Evolutionary conservation across 2,329 filamentous ascomycete species (phyloP), one percentile per base, ranked within the genome.

Genomic region (Thelonectria rubi): DNA sequence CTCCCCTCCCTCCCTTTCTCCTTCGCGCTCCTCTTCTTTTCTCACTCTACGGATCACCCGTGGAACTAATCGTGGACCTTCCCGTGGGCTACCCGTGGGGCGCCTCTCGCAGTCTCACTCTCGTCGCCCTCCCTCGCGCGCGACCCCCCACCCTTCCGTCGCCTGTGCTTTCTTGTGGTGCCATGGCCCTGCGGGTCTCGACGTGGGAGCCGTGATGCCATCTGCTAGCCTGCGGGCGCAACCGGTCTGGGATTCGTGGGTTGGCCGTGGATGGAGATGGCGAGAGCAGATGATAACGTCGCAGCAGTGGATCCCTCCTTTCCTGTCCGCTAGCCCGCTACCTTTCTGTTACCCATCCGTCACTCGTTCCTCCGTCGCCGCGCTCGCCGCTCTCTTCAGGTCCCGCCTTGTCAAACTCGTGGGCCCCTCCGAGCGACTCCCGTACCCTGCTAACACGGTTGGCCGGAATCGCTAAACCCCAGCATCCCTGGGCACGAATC

Each of bases 191-290:
- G 69, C 67, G 69, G 69, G 67, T 67, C 69, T 65, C 56, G 66
- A 69, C 67, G 69, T 71, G 69, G 69, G 69, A 71, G 69, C 67
- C 68, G 69, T 70, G 69, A 72, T 72, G 68, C 69, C 68, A 72
- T 72, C 69, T 65, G 66, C 68, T 65, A 62, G 58, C 49, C 63
- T 69, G 69, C 69, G 69, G 69, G 69, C 69, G 69, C 69, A 72
- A 65, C 59, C 60, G 67, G 67, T 70, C 66, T 70, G 55, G 64
- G 67, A 71, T 69, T 71, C 69, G 69, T 71, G 66, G 68, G 64
- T 69, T 67, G 66, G 49, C 62, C 56, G 46, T 61, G 53, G 49
- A 60, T 56, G 55, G 57, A 43, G 63, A 70, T 69, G 68, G 64
- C 63, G 48, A 64, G 62, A 64, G 63, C 58, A 61, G 61, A 65